A percentile compares a stretch with the other conserved stretches of the same genome.
Evolutionary conservation across 202 grass and related monocot genomes (phyloP).

Genomic region (Setaria italica): DNA sequence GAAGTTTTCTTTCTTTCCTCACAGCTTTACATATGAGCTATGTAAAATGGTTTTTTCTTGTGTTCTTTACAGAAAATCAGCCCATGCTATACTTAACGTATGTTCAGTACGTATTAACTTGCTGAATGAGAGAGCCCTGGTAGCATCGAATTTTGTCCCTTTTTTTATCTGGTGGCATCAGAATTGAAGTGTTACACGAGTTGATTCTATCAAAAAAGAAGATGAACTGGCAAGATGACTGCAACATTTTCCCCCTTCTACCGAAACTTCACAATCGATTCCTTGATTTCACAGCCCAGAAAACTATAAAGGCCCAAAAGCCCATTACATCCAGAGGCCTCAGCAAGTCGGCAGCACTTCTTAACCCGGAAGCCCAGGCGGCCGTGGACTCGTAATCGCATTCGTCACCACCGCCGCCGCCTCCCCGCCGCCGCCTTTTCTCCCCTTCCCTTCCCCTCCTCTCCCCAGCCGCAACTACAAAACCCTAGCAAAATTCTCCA

Average conservation of each 20-base stretch:
- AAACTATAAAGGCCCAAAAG: not conserved
- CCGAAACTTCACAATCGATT: not conserved
- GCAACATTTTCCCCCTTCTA: not conserved
- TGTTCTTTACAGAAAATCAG: not conserved
- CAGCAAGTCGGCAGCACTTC: not conserved
- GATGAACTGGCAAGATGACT: not conserved
- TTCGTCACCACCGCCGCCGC: constrained; percentile 5
- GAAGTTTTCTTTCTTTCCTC: not conserved
- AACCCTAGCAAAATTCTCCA: constrained; percentile 37
- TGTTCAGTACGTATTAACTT: not conserved
- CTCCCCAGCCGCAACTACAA: constrained; percentile 21
- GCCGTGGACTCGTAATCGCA: constrained; percentile 23
- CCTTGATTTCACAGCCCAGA: not conserved
- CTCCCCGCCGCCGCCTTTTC: constrained; percentile 12
- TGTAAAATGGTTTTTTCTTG: not conserved
- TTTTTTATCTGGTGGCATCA: not conserved
- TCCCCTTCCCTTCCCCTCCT: not conserved
- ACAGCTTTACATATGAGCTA: not conserved
- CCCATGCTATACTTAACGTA: not conserved
- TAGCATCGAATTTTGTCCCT: not conserved
- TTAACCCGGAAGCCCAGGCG: not conserved
- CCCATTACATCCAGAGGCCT: not conserved
- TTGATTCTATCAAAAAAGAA: too few species aligned
- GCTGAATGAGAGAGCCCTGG: not conserved
- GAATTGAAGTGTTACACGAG: not conserved